Base-by-base conservation (phyloP, 148 eudicot genomes). In the Pouteria glomerata region DNA sequence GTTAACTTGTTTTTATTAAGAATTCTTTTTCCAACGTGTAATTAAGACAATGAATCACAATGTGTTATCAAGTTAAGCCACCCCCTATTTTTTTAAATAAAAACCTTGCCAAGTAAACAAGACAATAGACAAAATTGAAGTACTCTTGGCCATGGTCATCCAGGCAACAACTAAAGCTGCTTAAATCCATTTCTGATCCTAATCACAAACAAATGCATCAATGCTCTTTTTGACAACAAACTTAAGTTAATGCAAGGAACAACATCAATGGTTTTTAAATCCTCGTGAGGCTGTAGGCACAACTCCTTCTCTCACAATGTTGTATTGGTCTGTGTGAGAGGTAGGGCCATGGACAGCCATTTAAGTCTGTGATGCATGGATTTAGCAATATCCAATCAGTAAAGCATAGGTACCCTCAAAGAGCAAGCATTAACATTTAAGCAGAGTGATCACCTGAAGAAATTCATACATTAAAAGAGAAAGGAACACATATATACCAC, bases 401-500 rank as follows among this genome's bases (percentile, higher is more conserved):
- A 26, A 37, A 24, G 63, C 21, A 69, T 6, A 55, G 24, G 8
- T 24, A 10, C 15, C 57, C 8, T 19, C 13, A 70, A 31, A 33
- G 3, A 35, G 29, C n/a, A n/a, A n/a, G n/a, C n/a, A n/a, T n/a
- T n/a, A n/a, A 13, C 57, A 6, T 1, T 59, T 11, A 45, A 48
- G 67, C 45, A 45, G 45, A 6, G 45, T 21, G 19, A 33, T 57
- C 33, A 47, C 21, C 33, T 5, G 23, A 24, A 55, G 0, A 34
- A n/a, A 8, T 41, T 0, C 21, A 53, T 33, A 23, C 35, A 56
- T 37, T 23, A 69, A 34, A 59, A 39, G 63, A 15, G 2, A 42
- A 44, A 53, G 31, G 33, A 58, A 29, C 24, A 53, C 37, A 57
- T 16, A 58, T 42, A 39, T 78, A 89, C 94, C 85, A 45, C 64